Evolutionary conservation across 768 basidiomycete species (phyloP).

Genomic region (Lactarius hatsudake): DNA sequence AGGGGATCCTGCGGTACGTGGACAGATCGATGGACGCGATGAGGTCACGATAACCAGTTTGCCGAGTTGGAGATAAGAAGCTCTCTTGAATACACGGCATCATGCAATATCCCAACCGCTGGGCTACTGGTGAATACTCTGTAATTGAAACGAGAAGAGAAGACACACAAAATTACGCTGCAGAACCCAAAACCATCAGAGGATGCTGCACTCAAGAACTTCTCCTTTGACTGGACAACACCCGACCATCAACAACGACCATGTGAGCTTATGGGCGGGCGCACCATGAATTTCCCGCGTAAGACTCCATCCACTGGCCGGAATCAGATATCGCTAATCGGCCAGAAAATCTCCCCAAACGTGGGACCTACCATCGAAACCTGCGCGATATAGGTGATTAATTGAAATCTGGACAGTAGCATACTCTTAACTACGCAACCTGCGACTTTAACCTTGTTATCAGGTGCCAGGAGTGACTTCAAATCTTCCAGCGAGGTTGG

Average conservation of each 20-base stretch:
- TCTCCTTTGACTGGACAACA: slow-evolving; percentile 73
- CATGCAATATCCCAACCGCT: slow-evolving; percentile 95
- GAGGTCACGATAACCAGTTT: slow-evolving; percentile 89
- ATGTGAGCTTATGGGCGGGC: slow-evolving; percentile 17
- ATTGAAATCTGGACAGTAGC: slow-evolving; percentile 1
- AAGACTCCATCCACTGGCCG: slow-evolving; percentile 84
- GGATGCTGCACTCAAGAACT: slow-evolving; percentile 80
- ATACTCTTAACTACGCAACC: slow-evolving; percentile 51
- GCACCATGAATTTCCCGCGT: slow-evolving; percentile 91
- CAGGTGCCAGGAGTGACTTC: slow-evolving; percentile 48
- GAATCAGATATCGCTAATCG: slow-evolving; percentile 5
- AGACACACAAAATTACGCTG: slow-evolving; percentile 81
- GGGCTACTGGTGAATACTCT: slow-evolving; percentile 15
- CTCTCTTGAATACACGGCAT: slow-evolving; percentile 78
- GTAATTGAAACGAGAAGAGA: slow-evolving; percentile 6
- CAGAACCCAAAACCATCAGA: slow-evolving; percentile 91
- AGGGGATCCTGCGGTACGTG: slow-evolving; percentile 84
- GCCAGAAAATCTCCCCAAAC: not conserved
- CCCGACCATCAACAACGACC: slow-evolving; percentile 17
- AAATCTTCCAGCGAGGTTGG: slow-evolving; percentile 61
- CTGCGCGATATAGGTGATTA: slow-evolving; percentile 31
- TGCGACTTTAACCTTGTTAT: slow-evolving; percentile 90
- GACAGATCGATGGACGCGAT: slow-evolving; percentile 83
- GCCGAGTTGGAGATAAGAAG: slow-evolving; percentile 85
- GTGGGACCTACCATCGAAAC: slow-evolving; percentile 61